These are phyloP conservation scores for Geotrichum macrosporum DNA, from an alignment of 1,139 yeast species.

Conservation along the genomic window DNA sequence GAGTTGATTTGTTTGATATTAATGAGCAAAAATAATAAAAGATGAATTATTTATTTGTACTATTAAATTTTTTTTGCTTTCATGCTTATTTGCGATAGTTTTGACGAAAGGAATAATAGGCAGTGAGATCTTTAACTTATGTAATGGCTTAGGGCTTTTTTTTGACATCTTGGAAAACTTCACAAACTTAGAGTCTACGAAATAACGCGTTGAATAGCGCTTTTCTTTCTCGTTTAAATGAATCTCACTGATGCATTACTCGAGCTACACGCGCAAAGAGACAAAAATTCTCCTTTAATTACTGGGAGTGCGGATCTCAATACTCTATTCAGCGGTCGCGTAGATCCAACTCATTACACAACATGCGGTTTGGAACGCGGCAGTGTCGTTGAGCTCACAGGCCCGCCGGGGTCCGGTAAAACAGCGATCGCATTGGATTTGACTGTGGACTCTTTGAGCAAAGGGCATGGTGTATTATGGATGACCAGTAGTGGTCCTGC, in stretches of 20 bases:
- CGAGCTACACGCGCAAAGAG: conserved; percentile 14
- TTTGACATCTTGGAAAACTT: too few relatives aligned
- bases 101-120: too few relatives aligned
- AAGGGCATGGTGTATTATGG: conserved; percentile 16
- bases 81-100: too few relatives aligned
- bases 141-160: too few relatives aligned
- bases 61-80: too few relatives aligned
- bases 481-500: conserved; percentile 11
- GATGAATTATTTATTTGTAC: conserved; percentile 8
- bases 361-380: conserved; percentile 10
- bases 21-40: conserved; percentile 7
- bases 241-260: conserved; percentile 18
- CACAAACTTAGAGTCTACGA: too few relatives aligned
- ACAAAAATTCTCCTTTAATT: neutral
- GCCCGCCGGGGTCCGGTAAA: conserved; percentile 18
- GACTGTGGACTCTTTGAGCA: conserved; percentile 11
- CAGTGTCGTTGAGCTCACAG: conserved; percentile 14
- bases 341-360: conserved; percentile 5
- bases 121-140: too few relatives aligned
- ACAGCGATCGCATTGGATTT: conserved; percentile 16
- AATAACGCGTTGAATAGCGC: too few relatives aligned
- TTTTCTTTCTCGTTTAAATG: too few relatives aligned
- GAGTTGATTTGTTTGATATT: conserved; percentile 2
- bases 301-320: conserved; percentile 13
- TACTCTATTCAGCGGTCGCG: conserved; percentile 6